Conservation (phyloP, 2,329 filamentous ascomycete genomes). For the Penicillium sp. region DNA sequence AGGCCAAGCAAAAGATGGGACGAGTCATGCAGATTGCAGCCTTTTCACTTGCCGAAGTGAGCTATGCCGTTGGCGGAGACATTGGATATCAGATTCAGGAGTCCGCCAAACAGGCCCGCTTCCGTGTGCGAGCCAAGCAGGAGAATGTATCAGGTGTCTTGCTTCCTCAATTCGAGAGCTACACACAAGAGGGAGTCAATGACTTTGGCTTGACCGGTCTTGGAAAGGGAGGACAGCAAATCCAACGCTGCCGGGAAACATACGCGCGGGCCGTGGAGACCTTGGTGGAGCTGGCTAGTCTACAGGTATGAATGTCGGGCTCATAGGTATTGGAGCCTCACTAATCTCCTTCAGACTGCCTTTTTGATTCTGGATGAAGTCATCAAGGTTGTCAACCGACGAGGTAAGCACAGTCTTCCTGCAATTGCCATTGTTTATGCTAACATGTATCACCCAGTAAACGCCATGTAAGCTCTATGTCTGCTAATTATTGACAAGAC, state of each 20-base stretch:
- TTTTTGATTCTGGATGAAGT: conserved; percentile 98
- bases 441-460: conserved; percentile 55
- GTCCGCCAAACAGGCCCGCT: conserved; percentile 85
- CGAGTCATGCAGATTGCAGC: conserved; percentile 98
- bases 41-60: conserved; percentile 95
- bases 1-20: conserved; percentile 99
- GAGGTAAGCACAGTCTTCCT: conserved; percentile 55
- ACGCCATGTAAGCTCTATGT: conserved; percentile 67
- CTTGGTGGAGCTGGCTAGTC: conserved; percentile 84
- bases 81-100: conserved; percentile 98
- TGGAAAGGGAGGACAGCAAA: conserved; percentile 95
- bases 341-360: conserved; percentile 58
- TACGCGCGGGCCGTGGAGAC: conserved; percentile 95
- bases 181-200: conserved; percentile 79
- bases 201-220: conserved; percentile 95
- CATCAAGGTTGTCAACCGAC: conserved; percentile 79
- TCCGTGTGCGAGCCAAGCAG: conserved; percentile 89
- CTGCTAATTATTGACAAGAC: neutral
- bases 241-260: conserved; percentile 89
- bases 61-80: conserved; percentile 91
- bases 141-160: conserved; percentile 98
- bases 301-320: conserved; percentile 55
- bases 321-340: conserved; percentile 3
- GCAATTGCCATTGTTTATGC: conserved; percentile 3
- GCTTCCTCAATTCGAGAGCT: conserved; percentile 88